These are phyloP conservation scores for Penicillium dipodomyicola DNA, from an alignment of 495 filamentous ascomycete species.

Conservation along the genomic window DNA sequence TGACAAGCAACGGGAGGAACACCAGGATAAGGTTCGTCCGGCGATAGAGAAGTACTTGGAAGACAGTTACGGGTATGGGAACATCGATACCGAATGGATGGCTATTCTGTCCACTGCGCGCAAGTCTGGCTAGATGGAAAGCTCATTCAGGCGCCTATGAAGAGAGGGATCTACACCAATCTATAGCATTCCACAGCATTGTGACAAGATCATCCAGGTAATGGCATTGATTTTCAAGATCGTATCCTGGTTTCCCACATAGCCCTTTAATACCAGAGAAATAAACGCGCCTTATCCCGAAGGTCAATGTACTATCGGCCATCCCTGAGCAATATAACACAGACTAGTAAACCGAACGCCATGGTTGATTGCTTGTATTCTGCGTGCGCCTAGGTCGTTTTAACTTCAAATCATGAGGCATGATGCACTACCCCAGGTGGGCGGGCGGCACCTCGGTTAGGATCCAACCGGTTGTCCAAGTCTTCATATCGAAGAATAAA, in stretches of 20 bases:
- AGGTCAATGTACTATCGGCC: constrained; percentile 29
- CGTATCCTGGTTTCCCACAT: constrained; percentile 30
- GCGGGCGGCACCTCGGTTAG: constrained; percentile 36
- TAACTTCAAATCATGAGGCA: constrained; percentile 37
- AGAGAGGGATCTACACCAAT: not conserved
- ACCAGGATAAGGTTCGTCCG: constrained; percentile 21
- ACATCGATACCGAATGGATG: constrained; percentile 32
- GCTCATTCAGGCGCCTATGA: not conserved
- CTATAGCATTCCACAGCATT: not conserved
- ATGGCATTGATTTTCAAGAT: constrained; percentile 26
- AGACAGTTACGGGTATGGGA: constrained; percentile 31
- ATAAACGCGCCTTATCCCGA: constrained; percentile 29
- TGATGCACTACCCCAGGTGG: constrained; percentile 39
- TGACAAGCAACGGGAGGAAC: constrained; percentile 29
- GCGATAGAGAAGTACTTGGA: constrained; percentile 34
- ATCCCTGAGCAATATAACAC: constrained; percentile 30
- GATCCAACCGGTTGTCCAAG: constrained; percentile 59
- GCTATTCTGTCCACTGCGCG: constrained; percentile 36
- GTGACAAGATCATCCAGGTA: constrained; percentile 25
- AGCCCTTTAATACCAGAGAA: constrained; percentile 28
- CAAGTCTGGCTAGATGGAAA: constrained; percentile 22
- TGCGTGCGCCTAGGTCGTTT: constrained; percentile 10
- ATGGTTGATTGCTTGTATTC: constrained; percentile 28
- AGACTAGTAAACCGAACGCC: constrained; percentile 41
- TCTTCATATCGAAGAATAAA: constrained; percentile 78